Conservation (phyloP, 352 stramenopile genomes). For the Phytopythium montanum region DNA sequence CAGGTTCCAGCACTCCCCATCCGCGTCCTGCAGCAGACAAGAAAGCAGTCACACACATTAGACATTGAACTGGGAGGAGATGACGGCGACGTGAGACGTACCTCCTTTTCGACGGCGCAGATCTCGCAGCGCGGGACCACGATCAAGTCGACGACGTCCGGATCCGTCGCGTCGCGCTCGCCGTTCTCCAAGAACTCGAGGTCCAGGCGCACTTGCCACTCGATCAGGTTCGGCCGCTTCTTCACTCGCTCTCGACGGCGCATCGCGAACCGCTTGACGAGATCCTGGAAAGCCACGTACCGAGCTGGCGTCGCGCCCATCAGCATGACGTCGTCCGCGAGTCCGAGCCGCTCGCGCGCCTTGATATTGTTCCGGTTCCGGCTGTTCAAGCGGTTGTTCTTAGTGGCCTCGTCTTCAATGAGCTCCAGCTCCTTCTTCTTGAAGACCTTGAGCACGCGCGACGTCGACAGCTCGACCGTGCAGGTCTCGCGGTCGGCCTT, state of each 20-base stretch:
- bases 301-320: constrained; percentile 81
- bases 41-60: not conserved
- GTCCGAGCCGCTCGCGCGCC: constrained; percentile 62
- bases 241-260: constrained; percentile 80
- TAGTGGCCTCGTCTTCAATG: constrained; percentile 49
- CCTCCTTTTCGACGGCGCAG: constrained; percentile 82
- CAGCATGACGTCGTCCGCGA: constrained; percentile 68
- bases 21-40: constrained; percentile 33
- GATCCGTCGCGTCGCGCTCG: constrained; percentile 49
- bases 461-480: constrained; percentile 71
- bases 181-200: constrained; percentile 56
- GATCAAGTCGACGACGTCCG: constrained; percentile 56
- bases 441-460: constrained; percentile 76
- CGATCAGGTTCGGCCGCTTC: constrained; percentile 78
- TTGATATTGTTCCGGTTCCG: constrained; percentile 72
- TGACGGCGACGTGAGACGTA: constrained; percentile 15
- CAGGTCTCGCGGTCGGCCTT: constrained; percentile 82
- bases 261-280: constrained; percentile 83
- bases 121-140: constrained; percentile 76
- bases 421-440: constrained; percentile 88
- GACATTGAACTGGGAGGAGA: constrained; percentile 3
- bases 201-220: constrained; percentile 72
- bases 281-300: constrained; percentile 80
- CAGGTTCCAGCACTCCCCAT: constrained; percentile 74
- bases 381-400: constrained; percentile 47